Conservation (phyloP, 2,329 filamentous ascomycete species). For the Neofusicoccum sp. region DNA sequence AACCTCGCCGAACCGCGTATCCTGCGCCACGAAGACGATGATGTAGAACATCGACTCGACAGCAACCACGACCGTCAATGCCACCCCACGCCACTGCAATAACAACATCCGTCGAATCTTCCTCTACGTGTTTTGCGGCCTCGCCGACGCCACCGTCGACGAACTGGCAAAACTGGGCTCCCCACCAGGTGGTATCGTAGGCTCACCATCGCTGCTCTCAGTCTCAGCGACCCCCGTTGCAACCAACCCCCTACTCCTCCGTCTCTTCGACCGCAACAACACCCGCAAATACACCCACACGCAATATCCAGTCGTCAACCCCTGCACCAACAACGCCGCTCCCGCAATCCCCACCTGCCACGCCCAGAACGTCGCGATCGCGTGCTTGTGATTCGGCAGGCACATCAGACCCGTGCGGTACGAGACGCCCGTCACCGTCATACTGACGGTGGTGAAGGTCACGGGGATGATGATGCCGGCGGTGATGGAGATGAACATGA, state of each 20-base stretch:
- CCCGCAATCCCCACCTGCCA: constrained; percentile 39
- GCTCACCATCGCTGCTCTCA: neutral
- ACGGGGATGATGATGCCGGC: constrained; percentile 35
- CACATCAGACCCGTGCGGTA: constrained; percentile 42
- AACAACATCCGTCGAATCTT: constrained; percentile 31
- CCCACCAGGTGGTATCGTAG: neutral
- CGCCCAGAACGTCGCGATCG: constrained; percentile 40
- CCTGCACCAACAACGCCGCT: constrained; percentile 35
- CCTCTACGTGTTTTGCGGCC: constrained; percentile 27
- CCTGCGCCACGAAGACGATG: constrained; percentile 34
- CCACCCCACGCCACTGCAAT: constrained; percentile 34
- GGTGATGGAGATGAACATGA: constrained; percentile 35
- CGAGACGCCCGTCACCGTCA: constrained; percentile 39
- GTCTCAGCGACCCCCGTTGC: neutral
- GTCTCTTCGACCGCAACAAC: constrained; percentile 19
- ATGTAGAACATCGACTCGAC: constrained; percentile 33
- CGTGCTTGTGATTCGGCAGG: constrained; percentile 37
- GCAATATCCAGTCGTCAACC: constrained; percentile 38
- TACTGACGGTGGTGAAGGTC: constrained; percentile 33
- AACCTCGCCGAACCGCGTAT: constrained; percentile 29
- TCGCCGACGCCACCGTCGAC: neutral
- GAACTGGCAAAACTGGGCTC: neutral
- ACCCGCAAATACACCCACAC: constrained; percentile 37
- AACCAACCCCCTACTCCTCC: neutral
- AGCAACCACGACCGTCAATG: constrained; percentile 32